Evolutionary conservation across 169 alveolate genomes (phyloP), one percentile per base, ranked within the genome.

Genomic region (Plasmodium fragile): DNA sequence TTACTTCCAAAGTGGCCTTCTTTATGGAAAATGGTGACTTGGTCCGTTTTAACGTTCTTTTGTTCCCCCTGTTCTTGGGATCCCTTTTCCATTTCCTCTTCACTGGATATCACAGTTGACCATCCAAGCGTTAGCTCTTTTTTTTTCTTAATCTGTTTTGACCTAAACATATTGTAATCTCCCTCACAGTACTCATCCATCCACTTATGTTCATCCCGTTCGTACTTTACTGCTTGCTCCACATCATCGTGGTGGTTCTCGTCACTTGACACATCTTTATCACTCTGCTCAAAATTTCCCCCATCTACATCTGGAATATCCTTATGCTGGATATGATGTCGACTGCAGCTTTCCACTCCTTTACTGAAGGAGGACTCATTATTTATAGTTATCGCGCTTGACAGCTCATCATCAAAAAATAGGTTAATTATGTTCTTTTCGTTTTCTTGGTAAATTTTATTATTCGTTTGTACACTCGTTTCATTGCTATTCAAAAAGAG

Each of bases 141-240:
- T 45, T 71, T 91, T 39, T 75, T 91, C 32, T 81, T 70, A 22
- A 79, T 22, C 39, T 91, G 94, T 30, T 70, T 45, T 32, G 94
- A 80, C 77, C 94, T 65, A 91, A 49, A 91, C 77, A 71, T 69
- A 55, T 91, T 91, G 83, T 91, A 91, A 71, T 91, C 92, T 6
- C 94, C 94, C 39, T 91, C 69, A 52, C 94, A 81, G 53, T 91
- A 91, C 41, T 91, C 85, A 80, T 73, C 83, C 32, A 91, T 16
- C 94, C 94, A 91, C 39, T 16, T 70, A 8, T 55, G 49, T 55
- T 91, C 94, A 36, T 91, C 94, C n/a, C 82, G 28, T 81, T 91
- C 92, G 45, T 91, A 91, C 65, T 73, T 43, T 55, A 45, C 36
- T 22, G 45, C 39, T 34, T 85, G 32, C 41, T 73, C 84, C 53